Percentiles rank a stretch among this genome's conserved stretches.
These are phyloP conservation scores for Penicillium sp. DNA, from an alignment of 2,329 filamentous ascomycete genomes.

Conservation along the genomic window DNA sequence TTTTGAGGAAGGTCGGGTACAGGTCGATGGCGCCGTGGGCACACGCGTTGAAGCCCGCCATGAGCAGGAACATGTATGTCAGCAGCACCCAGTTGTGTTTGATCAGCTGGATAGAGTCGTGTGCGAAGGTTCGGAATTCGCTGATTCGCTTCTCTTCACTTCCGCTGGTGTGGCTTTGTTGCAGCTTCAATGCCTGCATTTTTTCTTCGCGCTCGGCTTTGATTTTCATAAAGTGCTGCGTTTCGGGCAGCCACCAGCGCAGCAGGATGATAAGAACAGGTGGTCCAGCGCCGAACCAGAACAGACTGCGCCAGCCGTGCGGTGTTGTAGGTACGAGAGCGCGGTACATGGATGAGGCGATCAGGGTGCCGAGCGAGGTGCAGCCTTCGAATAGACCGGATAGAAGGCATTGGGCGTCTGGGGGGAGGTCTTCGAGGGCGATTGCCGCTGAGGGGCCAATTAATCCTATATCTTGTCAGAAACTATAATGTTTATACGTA, in stretches of 20 bases:
- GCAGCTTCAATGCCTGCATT: not conserved
- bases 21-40: conserved; percentile 38
- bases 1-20: conserved; percentile 39
- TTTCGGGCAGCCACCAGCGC: conserved; percentile 71
- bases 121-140: conserved; percentile 17
- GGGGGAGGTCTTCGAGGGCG: conserved; percentile 37
- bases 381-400: conserved; percentile 34
- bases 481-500: not conserved
- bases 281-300: conserved; percentile 36
- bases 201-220: conserved; percentile 21
- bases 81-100: conserved; percentile 32
- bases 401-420: conserved; percentile 36
- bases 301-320: conserved; percentile 33
- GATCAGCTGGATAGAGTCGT: conserved; percentile 21
- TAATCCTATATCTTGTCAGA: conserved; percentile 15
- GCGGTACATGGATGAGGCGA: conserved; percentile 33
- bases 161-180: not conserved
- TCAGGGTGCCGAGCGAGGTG: conserved; percentile 31
- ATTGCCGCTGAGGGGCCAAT: conserved; percentile 33
- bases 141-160: not conserved
- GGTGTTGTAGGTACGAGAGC: conserved; percentile 31
- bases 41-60: conserved; percentile 34
- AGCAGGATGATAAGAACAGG: conserved; percentile 57
- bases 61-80: conserved; percentile 33
- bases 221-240: conserved; percentile 55